Conservation (phyloP, 441 rosid genomes). For the Aleurites moluccanus region DNA sequence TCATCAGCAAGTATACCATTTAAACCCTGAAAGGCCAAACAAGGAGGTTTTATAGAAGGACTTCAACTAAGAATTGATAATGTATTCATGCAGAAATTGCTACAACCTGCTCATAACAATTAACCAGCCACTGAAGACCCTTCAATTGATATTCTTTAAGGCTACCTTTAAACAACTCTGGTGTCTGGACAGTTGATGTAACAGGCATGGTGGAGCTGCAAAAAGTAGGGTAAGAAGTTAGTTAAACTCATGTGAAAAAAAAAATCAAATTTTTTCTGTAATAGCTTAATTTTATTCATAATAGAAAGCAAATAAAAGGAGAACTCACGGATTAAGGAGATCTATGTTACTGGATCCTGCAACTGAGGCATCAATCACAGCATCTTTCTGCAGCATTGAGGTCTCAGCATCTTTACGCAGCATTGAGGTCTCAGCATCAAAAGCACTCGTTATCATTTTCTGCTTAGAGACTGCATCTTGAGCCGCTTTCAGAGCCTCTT, state of each 20-base stretch:
- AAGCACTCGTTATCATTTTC: slow-evolving; percentile 74
- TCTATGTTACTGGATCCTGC: slow-evolving; percentile 90
- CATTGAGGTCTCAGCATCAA: slow-evolving; percentile 84
- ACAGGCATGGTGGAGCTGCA: slow-evolving; percentile 99
- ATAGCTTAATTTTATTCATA: slow-evolving; percentile 14
- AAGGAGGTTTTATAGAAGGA: slow-evolving; percentile 24
- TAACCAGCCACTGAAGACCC: slow-evolving; percentile 99
- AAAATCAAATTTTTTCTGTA: slow-evolving; percentile 5
- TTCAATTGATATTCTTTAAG: slow-evolving; percentile 98
- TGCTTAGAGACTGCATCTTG: slow-evolving; percentile 98
- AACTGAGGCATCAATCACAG: slow-evolving; percentile 63
- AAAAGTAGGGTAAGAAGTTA: slow-evolving; percentile 18
- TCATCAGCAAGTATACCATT: slow-evolving; percentile 99
- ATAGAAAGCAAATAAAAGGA: slow-evolving; percentile 26
- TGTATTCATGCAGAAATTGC: slow-evolving; percentile 19
- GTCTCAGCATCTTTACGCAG: slow-evolving; percentile 73
- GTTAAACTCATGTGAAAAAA: slow-evolving; percentile 14
- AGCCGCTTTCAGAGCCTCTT: slow-evolving; percentile 82
- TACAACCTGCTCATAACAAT: slow-evolving; percentile 97
- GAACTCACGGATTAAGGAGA: slow-evolving; percentile 88
- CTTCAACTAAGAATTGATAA: not conserved
- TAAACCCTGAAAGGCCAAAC: slow-evolving; percentile 65
- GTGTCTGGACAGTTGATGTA: slow-evolving; percentile 94
- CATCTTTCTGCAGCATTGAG: no score
- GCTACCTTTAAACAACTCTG: slow-evolving; percentile 86